Evolutionary conservation across 768 basidiomycete genomes (phyloP), one percentile per base, ranked within the genome.

Genomic region (Pulveroboletus ravenelii): DNA sequence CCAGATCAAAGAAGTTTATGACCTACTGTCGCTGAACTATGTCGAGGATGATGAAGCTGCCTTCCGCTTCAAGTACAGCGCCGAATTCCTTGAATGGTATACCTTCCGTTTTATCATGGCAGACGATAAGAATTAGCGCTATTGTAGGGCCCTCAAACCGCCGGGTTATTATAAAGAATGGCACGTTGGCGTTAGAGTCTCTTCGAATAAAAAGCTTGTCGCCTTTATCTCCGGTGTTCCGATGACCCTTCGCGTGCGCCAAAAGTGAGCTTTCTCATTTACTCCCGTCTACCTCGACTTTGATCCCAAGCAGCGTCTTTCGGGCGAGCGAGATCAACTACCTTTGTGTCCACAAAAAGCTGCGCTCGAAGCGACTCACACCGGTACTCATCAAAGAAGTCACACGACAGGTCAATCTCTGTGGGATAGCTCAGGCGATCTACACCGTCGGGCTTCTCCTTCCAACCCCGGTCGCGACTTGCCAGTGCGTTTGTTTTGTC

Each of bases 381-480:
- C 96, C 96, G 1, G 90, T 98, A 12, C 78, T 99, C 44, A 98
- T 99, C 72, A 96, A 96, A 66, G 96, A 99, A 64, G 87, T 98
- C 23, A 98, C 96, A 0, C 79, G 96, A 18, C 90, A 91, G 63
- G 89, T 89, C 46, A 82, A 98, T 66, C 77, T 98, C 34, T 79
- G 82, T 55, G 90, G 90, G 30, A 77, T 96, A 46, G 97, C 96
- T 74, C 96, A 99, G 68, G 96, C 96, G 8, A 88, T 99, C 45
- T 98, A 98, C 67, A 99, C 96, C 0, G 94, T 83, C 15, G 96
- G 96, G 2, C 82, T 93, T 23, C 84, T 96, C 38, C 74, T 99
- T 10, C 96, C 96, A 9, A 98, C 96, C 0, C 96, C 96, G 0
- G 81, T 98, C 17, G 81, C 91, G 4, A 85, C 85, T 10, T 93